Base-by-base conservation (phyloP, 202 grass and related monocot species). In the Panicum hallii region DNA sequence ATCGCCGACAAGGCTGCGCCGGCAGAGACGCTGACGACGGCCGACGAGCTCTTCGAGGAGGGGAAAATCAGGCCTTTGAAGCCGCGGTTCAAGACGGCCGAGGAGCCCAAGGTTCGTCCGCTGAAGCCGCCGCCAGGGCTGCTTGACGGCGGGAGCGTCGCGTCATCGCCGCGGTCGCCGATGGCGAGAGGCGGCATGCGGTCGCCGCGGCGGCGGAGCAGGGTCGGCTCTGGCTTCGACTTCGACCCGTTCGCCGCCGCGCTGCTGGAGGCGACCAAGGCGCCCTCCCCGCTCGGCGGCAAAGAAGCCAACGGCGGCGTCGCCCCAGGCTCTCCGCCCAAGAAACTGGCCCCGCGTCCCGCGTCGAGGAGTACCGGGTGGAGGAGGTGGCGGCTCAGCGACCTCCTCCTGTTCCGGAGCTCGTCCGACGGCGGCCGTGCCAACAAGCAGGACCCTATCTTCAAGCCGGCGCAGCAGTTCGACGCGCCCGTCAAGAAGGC, bases 161-260 rank as follows among this genome's bases (percentile, higher is more conserved):
- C 49, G 14, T 88, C 91, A 0, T 91, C 93, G 32, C 97, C 97
- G 9, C 81, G 74, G 36, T 91, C 96, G 30, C 85, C 84, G 54
- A 76, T 87, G 69, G 14, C 84, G 10, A 83, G 41, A 41, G 79
- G 78, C 14, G 75, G 16, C 78, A 70, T 85, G 88, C 60, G 75
- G 73, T 91, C 90, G 4, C 86, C 87, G 14, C 82, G 66, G 72
- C 88, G 88, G 5, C 87, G 91, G 69, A 88, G 77, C 85, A 75
- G 81, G 32, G 74, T 70, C 54, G 67, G 91, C 70, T 89, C 83
- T 57, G 87, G 85, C 15, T 43, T 89, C 2, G 93, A 93, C 83
- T 96, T 94, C 77, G 97, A 99, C 71, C 97, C 97, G 26, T 99
- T 99, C 90, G 75, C 89, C 50, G 93, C 90, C 1, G 97, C 97